Percentiles rank a stretch among this genome's conserved stretches.
phyloP scores from a whole-genome alignment of 495 filamentous ascomycete species.

The Hypoxylon cercidicola region DNA sequence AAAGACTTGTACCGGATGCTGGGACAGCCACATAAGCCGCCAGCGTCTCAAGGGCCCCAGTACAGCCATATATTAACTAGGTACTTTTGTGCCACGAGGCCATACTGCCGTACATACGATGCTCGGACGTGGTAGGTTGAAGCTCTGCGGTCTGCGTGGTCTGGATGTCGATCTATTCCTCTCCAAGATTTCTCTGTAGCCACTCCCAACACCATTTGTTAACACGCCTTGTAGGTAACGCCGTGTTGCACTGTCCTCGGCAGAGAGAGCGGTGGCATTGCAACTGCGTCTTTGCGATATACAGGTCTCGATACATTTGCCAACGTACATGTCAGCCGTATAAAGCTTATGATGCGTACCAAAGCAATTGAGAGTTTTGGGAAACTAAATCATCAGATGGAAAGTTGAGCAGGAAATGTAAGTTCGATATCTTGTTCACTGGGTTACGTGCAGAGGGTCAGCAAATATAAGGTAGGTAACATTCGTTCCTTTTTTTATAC shows the following conservation, averaged over 20 bases:
- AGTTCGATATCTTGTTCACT: no score
- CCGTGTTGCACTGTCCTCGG: constrained; percentile 25
- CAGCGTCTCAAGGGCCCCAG: constrained; percentile 37
- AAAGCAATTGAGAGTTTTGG: no score
- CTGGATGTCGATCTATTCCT: constrained; percentile 32
- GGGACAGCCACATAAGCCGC: constrained; percentile 43
- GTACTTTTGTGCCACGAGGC: constrained; percentile 45
- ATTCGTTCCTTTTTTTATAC: background rate
- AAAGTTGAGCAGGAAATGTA: no score
- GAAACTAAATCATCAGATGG: no score
- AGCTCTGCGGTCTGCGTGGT: constrained; percentile 18
- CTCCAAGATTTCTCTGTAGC: constrained; percentile 14
- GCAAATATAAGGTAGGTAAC: background rate
- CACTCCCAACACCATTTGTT: constrained; percentile 21
- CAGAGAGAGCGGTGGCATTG: constrained; percentile 3
- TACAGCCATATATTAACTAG: constrained; percentile 42
- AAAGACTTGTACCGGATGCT: constrained; percentile 28
- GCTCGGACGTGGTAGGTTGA: constrained; percentile 29
- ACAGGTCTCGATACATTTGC: no score
- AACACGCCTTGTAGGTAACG: constrained; percentile 27
- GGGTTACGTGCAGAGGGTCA: no score
- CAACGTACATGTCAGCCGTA: no score
- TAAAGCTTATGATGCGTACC: no score
- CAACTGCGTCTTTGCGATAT: background rate
- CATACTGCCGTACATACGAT: constrained; percentile 24